A percentile compares a stretch with the other conserved stretches of the same genome.
These are phyloP conservation scores for Coniella lustricola DNA, from an alignment of 2,329 filamentous ascomycete species.

Conservation along the genomic window DNA sequence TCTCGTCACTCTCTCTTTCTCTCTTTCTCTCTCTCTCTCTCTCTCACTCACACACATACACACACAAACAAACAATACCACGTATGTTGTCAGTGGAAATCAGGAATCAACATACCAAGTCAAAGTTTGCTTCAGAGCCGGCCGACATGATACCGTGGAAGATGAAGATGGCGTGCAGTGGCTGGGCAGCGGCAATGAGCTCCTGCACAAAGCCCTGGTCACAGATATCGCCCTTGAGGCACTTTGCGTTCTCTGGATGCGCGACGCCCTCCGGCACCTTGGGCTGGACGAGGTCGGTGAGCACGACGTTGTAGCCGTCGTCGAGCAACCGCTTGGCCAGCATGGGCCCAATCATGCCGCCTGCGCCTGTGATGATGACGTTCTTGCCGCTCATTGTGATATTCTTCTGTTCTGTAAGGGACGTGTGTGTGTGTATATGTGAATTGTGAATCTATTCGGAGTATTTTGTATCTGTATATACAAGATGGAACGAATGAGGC, in stretches of 20 bases:
- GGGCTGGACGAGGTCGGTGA: conserved; percentile 50
- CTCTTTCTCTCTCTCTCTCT: too few relatives aligned
- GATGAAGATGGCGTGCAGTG: conserved; percentile 49
- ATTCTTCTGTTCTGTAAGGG: too few relatives aligned
- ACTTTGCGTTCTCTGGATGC: conserved; percentile 42
- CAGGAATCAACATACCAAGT: conserved; percentile 28
- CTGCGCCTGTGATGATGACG: conserved; percentile 29
- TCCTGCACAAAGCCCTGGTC: conserved; percentile 25
- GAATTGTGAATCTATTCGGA: neutral
- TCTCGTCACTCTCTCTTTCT: too few relatives aligned
- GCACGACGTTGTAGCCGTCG: conserved; percentile 30
- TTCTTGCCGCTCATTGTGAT: conserved; percentile 14
- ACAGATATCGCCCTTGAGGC: conserved; percentile 43
- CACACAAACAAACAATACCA: too few relatives aligned
- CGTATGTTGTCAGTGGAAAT: too few relatives aligned
- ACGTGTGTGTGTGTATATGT: neutral
- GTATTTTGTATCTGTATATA: too few relatives aligned
- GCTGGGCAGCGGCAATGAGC: conserved; percentile 38
- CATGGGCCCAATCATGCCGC: conserved; percentile 28
- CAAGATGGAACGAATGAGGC: too few relatives aligned
- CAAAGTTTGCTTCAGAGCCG: conserved; percentile 54
- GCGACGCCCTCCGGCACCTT: conserved; percentile 40
- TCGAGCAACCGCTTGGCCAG: conserved; percentile 34
- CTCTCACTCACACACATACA: too few relatives aligned
- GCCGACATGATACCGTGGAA: conserved; percentile 64